These are phyloP conservation scores for Pyricularia grisea DNA, from an alignment of 2,329 filamentous ascomycete species.

Conservation along the genomic window DNA sequence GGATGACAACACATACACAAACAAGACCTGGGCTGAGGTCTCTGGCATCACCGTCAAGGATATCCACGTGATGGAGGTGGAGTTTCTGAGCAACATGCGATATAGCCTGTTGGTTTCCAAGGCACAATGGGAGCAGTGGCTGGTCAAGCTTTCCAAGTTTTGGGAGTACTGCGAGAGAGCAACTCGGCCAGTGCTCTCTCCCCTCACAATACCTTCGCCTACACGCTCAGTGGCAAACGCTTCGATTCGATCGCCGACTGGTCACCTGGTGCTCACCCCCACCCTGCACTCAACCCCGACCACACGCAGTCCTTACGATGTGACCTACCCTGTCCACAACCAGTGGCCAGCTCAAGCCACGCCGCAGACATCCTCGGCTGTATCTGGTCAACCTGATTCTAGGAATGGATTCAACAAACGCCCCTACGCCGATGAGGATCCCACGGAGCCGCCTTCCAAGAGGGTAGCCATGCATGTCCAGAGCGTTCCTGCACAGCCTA, in stretches of 20 bases:
- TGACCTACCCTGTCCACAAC: conserved; percentile 5
- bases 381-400: conserved; percentile 35
- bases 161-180: conserved; percentile 73
- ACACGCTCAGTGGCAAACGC: conserved; percentile 30
- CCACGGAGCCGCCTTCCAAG: conserved; percentile 46
- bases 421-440: conserved; percentile 36
- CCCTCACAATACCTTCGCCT: conserved; percentile 28
- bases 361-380: conserved; percentile 35
- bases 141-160: conserved; percentile 72
- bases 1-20: conserved; percentile 98
- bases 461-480: conserved; percentile 16
- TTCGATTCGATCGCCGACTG: conserved; percentile 41
- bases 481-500: conserved; percentile 11
- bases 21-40: conserved; percentile 98
- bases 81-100: conserved; percentile 96
- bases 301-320: conserved; percentile 17
- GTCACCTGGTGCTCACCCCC: conserved; percentile 21
- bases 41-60: conserved; percentile 89
- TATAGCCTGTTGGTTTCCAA: conserved; percentile 86
- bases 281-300: conserved; percentile 25
- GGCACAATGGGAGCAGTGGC: conserved; percentile 80
- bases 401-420: conserved; percentile 36
- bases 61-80: conserved; percentile 99
- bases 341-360: conserved; percentile 15
- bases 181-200: conserved; percentile 27